phyloP scores from a whole-genome alignment of 1,284 basidiomycete species.

The Trichosporon inkin region DNA sequence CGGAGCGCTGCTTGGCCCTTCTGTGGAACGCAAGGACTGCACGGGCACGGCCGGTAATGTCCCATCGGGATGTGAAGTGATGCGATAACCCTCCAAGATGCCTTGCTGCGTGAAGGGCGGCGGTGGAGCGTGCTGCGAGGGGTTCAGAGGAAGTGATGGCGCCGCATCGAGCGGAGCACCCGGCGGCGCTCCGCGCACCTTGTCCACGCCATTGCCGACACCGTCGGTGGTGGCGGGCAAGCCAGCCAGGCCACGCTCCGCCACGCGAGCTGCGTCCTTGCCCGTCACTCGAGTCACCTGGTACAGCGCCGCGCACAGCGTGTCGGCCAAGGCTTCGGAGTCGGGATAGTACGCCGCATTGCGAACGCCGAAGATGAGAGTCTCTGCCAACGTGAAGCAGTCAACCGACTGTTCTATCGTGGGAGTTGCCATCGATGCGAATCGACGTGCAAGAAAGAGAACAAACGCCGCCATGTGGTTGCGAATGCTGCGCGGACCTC shows the following conservation, averaged over 20 bases:
- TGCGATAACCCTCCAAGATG: no score
- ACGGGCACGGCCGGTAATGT: no score
- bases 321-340: conserved; percentile 11
- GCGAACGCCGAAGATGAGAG: conserved; percentile 13
- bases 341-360: conserved; percentile 7
- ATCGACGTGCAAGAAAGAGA: conserved; percentile 10
- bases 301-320: conserved; percentile 11
- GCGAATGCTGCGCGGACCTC: conserved; percentile 9
- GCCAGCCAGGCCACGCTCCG: conserved; percentile 10
- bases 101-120: no score
- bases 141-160: no score
- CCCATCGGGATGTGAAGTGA: no score
- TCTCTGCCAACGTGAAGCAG: conserved; percentile 14
- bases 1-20: no score
- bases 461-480: conserved; percentile 18
- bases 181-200: no score
- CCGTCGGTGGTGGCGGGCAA: neutral
- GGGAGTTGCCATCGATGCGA: neutral
- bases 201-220: no score
- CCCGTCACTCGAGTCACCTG: neutral
- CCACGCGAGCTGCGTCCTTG: conserved; percentile 12
- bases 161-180: no score
- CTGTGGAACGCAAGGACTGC: no score
- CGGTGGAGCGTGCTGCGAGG: no score
- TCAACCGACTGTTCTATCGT: conserved; percentile 3